Conservation (phyloP, 1,139 yeast genomes). For the Kodamaea sp. region DNA sequence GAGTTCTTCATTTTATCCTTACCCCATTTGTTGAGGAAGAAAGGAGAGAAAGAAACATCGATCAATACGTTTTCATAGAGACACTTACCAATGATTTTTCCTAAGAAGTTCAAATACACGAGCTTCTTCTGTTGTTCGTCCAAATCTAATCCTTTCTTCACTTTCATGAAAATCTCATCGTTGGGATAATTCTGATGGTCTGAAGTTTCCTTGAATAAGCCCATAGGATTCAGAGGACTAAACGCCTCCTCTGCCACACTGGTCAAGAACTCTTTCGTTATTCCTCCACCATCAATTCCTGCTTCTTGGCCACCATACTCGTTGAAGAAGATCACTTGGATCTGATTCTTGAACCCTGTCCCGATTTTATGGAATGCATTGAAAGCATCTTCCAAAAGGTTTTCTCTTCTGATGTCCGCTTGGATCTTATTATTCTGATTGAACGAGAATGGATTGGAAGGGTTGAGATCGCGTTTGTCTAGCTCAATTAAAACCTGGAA, state of each 20-base stretch:
- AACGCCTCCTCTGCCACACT: constrained; percentile 73
- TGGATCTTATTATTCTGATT: constrained; percentile 24
- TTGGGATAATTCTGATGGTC: constrained; percentile 72
- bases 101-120: constrained; percentile 60
- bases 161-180: constrained; percentile 50
- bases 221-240: constrained; percentile 41
- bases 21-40: constrained; percentile 77
- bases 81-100: constrained; percentile 85
- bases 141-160: constrained; percentile 25
- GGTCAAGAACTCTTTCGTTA: constrained; percentile 87
- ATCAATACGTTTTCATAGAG: constrained; percentile 81
- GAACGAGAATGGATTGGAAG: constrained; percentile 18
- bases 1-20: constrained; percentile 47
- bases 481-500: constrained; percentile 64
- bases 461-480: constrained; percentile 40
- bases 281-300: constrained; percentile 97
- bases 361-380: constrained; percentile 49
- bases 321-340: constrained; percentile 69
- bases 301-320: constrained; percentile 76
- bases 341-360: constrained; percentile 52
- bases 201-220: constrained; percentile 48
- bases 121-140: constrained; percentile 35
- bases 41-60: constrained; percentile 84
- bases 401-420: constrained; percentile 68
- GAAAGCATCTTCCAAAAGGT: constrained; percentile 74